Conservation (phyloP, 1,139 yeast species). For the Komagataea norvegica region DNA sequence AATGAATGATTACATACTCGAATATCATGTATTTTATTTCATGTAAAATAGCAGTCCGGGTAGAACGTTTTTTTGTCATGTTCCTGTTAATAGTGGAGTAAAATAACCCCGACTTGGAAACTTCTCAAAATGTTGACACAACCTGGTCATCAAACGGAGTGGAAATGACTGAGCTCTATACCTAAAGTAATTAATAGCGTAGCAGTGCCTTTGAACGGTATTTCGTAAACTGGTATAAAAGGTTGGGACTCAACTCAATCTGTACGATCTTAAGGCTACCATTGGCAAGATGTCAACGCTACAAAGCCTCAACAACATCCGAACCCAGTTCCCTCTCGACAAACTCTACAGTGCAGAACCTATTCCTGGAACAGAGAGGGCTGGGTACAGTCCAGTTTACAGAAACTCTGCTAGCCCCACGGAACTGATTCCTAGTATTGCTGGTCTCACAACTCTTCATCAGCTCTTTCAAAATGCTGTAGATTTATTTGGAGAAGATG, state of each 20-base stretch:
- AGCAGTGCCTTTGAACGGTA: background rate
- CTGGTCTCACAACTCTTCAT: constrained; percentile 37
- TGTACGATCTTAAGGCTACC: no score
- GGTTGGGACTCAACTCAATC: background rate
- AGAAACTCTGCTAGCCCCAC: constrained; percentile 39
- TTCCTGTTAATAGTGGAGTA: no score
- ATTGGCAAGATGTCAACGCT: constrained; percentile 3
- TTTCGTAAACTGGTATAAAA: background rate
- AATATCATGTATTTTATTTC: no score
- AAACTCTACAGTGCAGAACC: constrained; percentile 41
- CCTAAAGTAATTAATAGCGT: no score
- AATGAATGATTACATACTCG: no score
- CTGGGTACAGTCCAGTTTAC: constrained; percentile 29
- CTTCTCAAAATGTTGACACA: no score
- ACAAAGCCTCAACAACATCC: constrained; percentile 13
- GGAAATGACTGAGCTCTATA: no score
- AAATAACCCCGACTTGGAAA: background rate
- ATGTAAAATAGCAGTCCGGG: no score
- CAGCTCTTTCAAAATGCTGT: constrained; percentile 36
- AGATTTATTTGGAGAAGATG: constrained; percentile 25
- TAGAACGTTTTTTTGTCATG: no score
- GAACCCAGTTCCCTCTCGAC: constrained; percentile 38
- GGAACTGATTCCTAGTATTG: constrained; percentile 32
- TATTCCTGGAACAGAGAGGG: constrained; percentile 38
- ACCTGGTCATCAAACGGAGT: no score